These are phyloP conservation scores for Pistacia integerrima DNA, from an alignment of 345 rosid genomes.

Conservation along the genomic window DNA sequence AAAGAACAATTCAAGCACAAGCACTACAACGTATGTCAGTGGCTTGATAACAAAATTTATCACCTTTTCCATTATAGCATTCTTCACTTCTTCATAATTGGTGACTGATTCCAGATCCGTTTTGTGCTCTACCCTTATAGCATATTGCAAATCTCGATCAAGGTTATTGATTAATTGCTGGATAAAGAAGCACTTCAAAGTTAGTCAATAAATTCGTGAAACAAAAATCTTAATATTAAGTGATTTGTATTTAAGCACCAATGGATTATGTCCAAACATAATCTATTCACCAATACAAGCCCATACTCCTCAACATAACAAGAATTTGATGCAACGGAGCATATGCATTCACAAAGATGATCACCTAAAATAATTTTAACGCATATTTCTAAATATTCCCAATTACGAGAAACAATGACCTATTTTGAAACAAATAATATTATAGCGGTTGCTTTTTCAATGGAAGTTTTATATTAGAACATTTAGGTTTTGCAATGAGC, in stretches of 20 bases:
- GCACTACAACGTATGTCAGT: conserved; percentile 1
- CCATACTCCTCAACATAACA: neutral
- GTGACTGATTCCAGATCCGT: conserved; percentile 78
- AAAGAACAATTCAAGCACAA: conserved; percentile 8
- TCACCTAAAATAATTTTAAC: neutral
- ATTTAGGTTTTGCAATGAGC: neutral
- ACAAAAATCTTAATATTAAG: neutral
- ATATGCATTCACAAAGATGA: neutral
- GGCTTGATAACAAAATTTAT: conserved; percentile 20
- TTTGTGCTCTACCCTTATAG: conserved; percentile 92
- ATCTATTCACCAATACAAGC: neutral
- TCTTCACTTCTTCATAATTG: conserved; percentile 90
- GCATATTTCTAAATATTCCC: neutral
- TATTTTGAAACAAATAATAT: neutral
- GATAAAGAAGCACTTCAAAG: conserved; percentile 27
- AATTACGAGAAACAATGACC: neutral
- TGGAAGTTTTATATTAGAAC: neutral
- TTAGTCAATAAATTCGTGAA: conserved; percentile 28
- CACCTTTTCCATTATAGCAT: conserved; percentile 76
- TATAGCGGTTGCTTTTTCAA: neutral
- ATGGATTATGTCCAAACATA: neutral
- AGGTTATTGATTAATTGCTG: conserved; percentile 90
- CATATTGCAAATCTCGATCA: conserved; percentile 93
- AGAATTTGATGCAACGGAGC: neutral
- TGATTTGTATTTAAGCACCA: neutral